Evolutionary conservation across 192 early-diverging fungal species (phyloP), one percentile per base, ranked within the genome.

Genomic region (Coemansia sp.): DNA sequence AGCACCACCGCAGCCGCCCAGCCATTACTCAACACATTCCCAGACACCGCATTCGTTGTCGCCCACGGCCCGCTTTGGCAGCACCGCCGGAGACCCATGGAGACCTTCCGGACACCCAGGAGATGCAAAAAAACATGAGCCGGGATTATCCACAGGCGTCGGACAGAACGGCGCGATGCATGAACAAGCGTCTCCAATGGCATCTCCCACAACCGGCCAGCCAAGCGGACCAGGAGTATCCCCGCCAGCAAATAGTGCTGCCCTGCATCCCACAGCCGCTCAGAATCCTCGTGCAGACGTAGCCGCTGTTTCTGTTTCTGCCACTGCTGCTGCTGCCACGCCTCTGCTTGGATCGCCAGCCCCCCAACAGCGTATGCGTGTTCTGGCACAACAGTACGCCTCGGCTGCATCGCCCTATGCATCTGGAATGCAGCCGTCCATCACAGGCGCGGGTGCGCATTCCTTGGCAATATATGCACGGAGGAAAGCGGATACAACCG

Each of bases 391-490:
- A 72, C 68, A 73, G 49, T 66, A 73, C 67, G 58, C 59, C 52
- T 66, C 67, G 66, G 71, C 67, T 68, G 62, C 65, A 12, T 48
- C 68, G 22, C 49, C 49, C 21, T 65, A 81, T 69, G 73, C 74
- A 47, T 46, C 56, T 11, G 62, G 57, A 37, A 73, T 76, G 73
- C 74, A 67, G 54, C 66, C 61, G 40, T 48, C 67, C 63, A 69
- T 66, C 62, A 48, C 56, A 18, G 59, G 62, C 63, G 73, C 73
- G 60, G 41, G 54, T 12, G 54, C 47, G 59, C 67, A 73, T 65
- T 58, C 64, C 21, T 57, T 72, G 78, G 78, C 78, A 80, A 80
- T 80, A 63, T 80, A 80, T 75, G 78, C 78, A 67, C 64, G 68
- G 61, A 55, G 42, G 32, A 60, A 65, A 62, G 41, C 72, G 61